phyloP scores from a whole-genome alignment of 495 filamentous ascomycete species.

The Penicilliopsis zonata region DNA sequence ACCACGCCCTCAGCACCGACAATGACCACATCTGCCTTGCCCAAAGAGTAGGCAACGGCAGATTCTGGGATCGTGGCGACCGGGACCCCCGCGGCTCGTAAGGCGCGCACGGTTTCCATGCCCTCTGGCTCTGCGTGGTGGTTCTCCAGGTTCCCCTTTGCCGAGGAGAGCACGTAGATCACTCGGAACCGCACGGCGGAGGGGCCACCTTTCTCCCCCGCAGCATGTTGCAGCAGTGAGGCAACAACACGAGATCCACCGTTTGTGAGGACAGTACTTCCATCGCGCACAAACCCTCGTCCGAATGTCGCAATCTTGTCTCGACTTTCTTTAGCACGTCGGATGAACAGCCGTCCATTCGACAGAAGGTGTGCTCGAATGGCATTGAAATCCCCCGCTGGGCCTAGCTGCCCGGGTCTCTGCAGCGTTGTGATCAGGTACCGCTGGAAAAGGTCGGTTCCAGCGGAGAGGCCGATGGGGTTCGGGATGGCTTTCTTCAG shows the following conservation, averaged over 20 bases:
- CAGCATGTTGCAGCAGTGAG: slow-evolving; percentile 60
- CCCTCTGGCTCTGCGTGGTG: slow-evolving; percentile 40
- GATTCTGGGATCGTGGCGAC: slow-evolving; percentile 75
- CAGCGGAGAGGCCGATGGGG: slow-evolving; percentile 78
- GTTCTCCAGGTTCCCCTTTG: slow-evolving; percentile 17
- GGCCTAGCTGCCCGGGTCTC: slow-evolving; percentile 37
- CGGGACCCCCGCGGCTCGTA: slow-evolving; percentile 61
- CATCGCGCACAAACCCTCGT: slow-evolving; percentile 62
- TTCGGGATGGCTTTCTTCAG: slow-evolving; percentile 70
- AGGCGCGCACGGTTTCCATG: slow-evolving; percentile 47
- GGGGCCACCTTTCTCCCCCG: slow-evolving; percentile 46
- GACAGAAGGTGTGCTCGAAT: slow-evolving; percentile 70
- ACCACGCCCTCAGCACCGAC: slow-evolving; percentile 92
- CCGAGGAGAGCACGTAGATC: slow-evolving; percentile 56
- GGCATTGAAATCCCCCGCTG: slow-evolving; percentile 61
- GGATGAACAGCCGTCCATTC: slow-evolving; percentile 76
- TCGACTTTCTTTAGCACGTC: slow-evolving; percentile 73
- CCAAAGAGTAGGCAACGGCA: slow-evolving; percentile 75
- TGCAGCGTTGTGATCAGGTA: slow-evolving; percentile 70
- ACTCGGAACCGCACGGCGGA: slow-evolving; percentile 61
- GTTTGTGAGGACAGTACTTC: slow-evolving; percentile 71
- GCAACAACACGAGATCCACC: slow-evolving; percentile 78
- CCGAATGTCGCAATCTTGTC: slow-evolving; percentile 72
- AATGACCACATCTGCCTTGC: slow-evolving; percentile 68
- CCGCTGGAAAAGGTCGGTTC: slow-evolving; percentile 90